A percentile compares a stretch with the other conserved stretches of the same genome.
Evolutionary conservation across 176 grass and related monocot species (phyloP).

Genomic region (Carex myosuroides): DNA sequence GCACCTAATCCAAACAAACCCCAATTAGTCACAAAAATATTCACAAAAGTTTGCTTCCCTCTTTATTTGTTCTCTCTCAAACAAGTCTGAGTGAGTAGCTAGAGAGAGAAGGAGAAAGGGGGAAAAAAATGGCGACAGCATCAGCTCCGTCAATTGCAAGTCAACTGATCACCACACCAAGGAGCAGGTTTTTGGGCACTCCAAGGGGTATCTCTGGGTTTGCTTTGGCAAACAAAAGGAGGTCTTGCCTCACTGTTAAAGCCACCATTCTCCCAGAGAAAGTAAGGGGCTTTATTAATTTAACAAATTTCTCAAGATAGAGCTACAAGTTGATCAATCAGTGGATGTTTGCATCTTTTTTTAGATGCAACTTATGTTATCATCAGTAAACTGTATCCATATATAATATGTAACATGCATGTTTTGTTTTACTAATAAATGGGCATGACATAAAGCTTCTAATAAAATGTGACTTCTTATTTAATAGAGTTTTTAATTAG

Average conservation of each 20-base stretch:
- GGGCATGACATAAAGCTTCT: not conserved
- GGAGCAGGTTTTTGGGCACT: constrained; percentile 18
- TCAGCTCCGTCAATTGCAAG: constrained; percentile 77
- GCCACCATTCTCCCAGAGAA: constrained; percentile 66
- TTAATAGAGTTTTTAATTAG: not conserved
- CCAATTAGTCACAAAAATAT: not conserved
- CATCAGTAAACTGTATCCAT: not conserved
- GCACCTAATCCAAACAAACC: constrained; percentile 26
- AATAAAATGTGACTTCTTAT: not conserved
- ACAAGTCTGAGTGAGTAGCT: constrained; percentile 1
- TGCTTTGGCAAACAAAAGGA: constrained; percentile 30
- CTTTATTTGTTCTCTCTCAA: constrained; percentile 11
- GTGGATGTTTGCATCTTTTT: not conserved
- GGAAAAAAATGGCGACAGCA: constrained; percentile 50
- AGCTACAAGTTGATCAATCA: not conserved
- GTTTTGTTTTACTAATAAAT: not conserved
- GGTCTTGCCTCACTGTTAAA: constrained; percentile 56
- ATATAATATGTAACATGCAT: not conserved
- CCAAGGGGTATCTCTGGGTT: constrained; percentile 53
- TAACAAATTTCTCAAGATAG: not conserved
- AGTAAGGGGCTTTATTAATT: constrained; percentile 21
- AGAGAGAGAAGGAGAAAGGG: not conserved
- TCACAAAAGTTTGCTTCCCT: not conserved
- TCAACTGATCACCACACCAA: constrained; percentile 51
- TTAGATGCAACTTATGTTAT: not conserved